Evolutionary conservation across 805 yeast genomes (phyloP).

Genomic region (Martiniozyma abietophila): DNA sequence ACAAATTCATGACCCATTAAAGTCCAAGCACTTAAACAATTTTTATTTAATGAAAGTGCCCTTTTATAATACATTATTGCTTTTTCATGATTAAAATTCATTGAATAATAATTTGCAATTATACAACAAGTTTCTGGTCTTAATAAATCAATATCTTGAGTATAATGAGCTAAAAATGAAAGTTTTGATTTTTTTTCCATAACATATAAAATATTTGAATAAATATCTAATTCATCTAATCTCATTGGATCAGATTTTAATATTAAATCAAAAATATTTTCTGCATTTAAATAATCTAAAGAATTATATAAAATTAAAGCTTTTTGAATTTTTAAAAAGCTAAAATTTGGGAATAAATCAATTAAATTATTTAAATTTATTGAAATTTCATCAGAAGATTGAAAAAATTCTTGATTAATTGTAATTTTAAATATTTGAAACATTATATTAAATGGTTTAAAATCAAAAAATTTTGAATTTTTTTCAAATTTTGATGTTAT

Average conservation of each 20-base stretch:
- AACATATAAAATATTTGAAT: constrained; percentile 90
- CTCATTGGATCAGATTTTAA: constrained; percentile 71
- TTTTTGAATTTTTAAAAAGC: constrained; percentile 68
- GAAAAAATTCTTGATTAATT: constrained; percentile 70
- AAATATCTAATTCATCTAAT: constrained; percentile 84
- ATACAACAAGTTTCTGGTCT: constrained; percentile 94
- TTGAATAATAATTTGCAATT: constrained; percentile 85
- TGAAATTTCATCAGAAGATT: constrained; percentile 44
- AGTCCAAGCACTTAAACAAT: constrained; percentile 90
- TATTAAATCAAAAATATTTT: constrained; percentile 66
- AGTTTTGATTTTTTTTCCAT: constrained; percentile 83
- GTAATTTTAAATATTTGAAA: constrained; percentile 51
- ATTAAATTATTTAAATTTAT: constrained; percentile 41
- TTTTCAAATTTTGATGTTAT: constrained; percentile 31
- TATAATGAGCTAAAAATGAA: constrained; percentile 78
- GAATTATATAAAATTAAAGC: constrained; percentile 77
- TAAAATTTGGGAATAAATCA: constrained; percentile 58
- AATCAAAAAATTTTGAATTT: constrained; percentile 26
- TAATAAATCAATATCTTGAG: constrained; percentile 72
- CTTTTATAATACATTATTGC: constrained; percentile 89
- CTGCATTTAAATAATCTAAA: constrained; percentile 79
- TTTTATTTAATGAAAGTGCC: constrained; percentile 72
- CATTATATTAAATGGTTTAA: constrained; percentile 23
- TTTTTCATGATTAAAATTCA: constrained; percentile 88
- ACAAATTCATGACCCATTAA: constrained; percentile 98